Evolutionary conservation across 2,329 filamentous ascomycete genomes (phyloP).

Genomic region (Fusarium sp.): DNA sequence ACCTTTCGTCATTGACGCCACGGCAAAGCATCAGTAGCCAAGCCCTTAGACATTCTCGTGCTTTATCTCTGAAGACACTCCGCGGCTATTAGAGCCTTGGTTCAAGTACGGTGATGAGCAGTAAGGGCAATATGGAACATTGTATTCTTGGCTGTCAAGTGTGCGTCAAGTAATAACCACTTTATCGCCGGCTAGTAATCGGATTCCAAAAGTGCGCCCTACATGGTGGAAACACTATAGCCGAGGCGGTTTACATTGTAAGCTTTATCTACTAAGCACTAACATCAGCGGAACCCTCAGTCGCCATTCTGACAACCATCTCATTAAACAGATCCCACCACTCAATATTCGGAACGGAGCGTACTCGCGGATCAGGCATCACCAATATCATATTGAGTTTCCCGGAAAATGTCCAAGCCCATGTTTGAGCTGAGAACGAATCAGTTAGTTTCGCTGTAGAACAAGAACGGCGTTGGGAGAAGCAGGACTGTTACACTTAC

Average conservation of each 20-base stretch:
- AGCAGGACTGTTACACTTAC: neutral
- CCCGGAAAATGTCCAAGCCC: neutral
- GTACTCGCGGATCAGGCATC: neutral
- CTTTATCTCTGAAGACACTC: neutral
- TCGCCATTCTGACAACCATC: neutral
- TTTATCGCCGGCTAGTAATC: neutral
- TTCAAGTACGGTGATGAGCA: too few species aligned
- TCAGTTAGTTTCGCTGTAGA: neutral
- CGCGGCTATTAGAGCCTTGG: fast-evolving
- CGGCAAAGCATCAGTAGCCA: neutral
- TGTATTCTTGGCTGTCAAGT: neutral
- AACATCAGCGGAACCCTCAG: neutral
- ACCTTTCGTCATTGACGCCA: neutral
- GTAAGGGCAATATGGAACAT: neutral
- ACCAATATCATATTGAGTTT: neutral
- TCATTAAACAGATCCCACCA: neutral
- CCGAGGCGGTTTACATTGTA: neutral
- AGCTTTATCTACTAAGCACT: neutral
- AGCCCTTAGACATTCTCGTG: too few species aligned
- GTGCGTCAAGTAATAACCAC: neutral
- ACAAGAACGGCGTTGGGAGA: fast-evolving
- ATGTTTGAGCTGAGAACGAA: neutral
- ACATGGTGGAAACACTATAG: too few species aligned
- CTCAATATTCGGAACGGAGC: neutral
- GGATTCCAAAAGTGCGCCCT: neutral